Percentiles rank a stretch among this genome's conserved stretches.
These are phyloP conservation scores for Fusarium sp. DNA, from an alignment of 2,329 filamentous ascomycete genomes.

Conservation along the genomic window DNA sequence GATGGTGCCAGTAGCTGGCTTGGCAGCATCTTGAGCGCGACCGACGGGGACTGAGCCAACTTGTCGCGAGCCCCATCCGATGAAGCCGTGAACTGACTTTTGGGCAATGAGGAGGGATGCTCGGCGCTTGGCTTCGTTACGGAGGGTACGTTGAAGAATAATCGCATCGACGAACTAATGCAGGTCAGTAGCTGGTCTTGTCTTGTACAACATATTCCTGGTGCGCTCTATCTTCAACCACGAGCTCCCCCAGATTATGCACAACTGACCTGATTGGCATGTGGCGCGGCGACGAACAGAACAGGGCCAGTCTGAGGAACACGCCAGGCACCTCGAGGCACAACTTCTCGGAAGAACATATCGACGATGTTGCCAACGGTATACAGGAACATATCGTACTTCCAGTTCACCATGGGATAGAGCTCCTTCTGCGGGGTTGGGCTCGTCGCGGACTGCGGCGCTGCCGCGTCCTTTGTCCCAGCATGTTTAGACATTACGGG, in stretches of 20 bases:
- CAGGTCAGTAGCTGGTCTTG: conserved; percentile 6
- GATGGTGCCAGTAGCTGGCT: conserved; percentile 79
- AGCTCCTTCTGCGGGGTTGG: conserved; percentile 59
- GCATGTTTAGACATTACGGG: conserved; percentile 35
- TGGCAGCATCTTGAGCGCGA: conserved; percentile 88
- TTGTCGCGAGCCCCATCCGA: conserved; percentile 85
- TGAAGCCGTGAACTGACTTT: conserved; percentile 94
- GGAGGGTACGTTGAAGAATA: conserved; percentile 89
- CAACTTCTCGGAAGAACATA: conserved; percentile 97
- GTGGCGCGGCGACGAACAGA: conserved; percentile 94
- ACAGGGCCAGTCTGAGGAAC: conserved; percentile 88
- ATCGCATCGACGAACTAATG: conserved; percentile 91
- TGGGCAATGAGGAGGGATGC: conserved; percentile 94
- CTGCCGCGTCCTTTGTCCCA: conserved; percentile 37
- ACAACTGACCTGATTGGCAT: conserved; percentile 85
- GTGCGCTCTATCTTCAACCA: background rate
- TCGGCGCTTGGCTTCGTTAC: conserved; percentile 85
- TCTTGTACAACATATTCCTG: background rate
- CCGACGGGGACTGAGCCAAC: conserved; percentile 94
- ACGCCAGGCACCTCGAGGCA: conserved; percentile 94
- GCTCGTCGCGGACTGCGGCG: conserved; percentile 39
- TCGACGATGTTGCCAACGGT: conserved; percentile 85
- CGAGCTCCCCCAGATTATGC: background rate
- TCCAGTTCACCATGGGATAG: conserved; percentile 76
- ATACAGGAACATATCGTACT: conserved; percentile 82